Base-by-base conservation (phyloP, 2,329 filamentous ascomycete species). In the Hymenoscyphus repandus region DNA sequence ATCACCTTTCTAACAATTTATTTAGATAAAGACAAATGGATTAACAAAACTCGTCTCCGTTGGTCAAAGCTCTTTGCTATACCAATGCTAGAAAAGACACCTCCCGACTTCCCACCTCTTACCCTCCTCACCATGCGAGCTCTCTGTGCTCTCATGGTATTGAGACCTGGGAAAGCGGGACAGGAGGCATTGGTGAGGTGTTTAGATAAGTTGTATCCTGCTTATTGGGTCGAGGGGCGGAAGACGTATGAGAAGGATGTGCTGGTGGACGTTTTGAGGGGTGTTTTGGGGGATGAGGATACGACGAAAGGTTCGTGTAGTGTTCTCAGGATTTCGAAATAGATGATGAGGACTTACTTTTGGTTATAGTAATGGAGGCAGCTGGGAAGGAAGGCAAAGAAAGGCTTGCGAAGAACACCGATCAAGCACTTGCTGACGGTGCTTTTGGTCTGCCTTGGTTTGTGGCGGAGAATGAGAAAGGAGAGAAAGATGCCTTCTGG, bases 401-500 rank as follows among this genome's bases (percentile, higher is more conserved):
- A 37, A 5, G 60, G 1, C 48, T 83, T 58, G 60, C 54, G 5
- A 66, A 66, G 20, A 80, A 79, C 51, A 81, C 77, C 1, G 70
- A 79, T 12, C 56, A 63, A 45, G 76, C 78, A 1, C 69, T 82
- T 20, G 65, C 67, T 20, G 70, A 74, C 20, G 80, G 78, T 1
- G 77, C 77, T 1, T 85, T 85, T 69, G 80, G 80, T 1, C 60
- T 83, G 47, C 80, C 80, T 2, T 84, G 77, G 74, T 78, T 81
- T 60, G 66, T 70, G 64, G 80, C 77, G 47, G 78, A 73, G 44
- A 79, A 82, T 63, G 46, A 64, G 6, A 67, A 76, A 45, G 79
- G 79, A 0, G 65, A 76, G 59, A 78, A 64, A 34, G 77, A 82
- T 55, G 66, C 66, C 1, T 83, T 77, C 58, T 84, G 78, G 76